Conservation (phyloP, 1,139 yeast genomes). For the Lodderomyces orthopsilosis region DNA sequence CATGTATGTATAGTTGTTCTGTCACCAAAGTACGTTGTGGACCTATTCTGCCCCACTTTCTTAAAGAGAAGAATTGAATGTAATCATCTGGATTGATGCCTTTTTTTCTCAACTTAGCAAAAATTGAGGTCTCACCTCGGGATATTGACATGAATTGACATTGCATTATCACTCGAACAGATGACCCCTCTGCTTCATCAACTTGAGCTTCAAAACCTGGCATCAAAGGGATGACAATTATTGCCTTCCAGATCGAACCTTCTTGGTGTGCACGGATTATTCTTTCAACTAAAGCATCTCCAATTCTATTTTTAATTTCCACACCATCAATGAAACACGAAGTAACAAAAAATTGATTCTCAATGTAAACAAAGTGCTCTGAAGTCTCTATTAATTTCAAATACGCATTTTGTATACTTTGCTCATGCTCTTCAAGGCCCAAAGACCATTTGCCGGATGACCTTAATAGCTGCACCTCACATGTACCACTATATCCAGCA, state of each 20-base stretch:
- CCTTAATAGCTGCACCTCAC: conserved; percentile 86
- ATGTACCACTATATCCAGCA: conserved; percentile 74
- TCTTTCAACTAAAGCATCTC: conserved; percentile 95
- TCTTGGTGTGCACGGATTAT: conserved; percentile 83
- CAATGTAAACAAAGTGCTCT: conserved; percentile 90
- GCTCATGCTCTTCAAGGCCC: conserved; percentile 81
- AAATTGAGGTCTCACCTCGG: conserved; percentile 86
- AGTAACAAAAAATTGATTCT: conserved; percentile 90
- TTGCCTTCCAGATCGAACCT: conserved; percentile 82
- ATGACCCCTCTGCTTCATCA: conserved; percentile 89
- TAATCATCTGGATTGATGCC: conserved; percentile 90
- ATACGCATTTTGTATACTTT: conserved; percentile 91
- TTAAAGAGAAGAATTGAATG: conserved; percentile 84
- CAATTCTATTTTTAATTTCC: conserved; percentile 82
- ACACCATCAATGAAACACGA: conserved; percentile 85
- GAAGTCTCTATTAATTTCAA: conserved; percentile 86
- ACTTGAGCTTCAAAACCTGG: conserved; percentile 97
- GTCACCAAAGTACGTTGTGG: conserved; percentile 71
- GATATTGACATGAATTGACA: conserved; percentile 94
- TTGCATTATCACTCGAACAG: conserved; percentile 94
- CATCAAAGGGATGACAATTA: conserved; percentile 89
- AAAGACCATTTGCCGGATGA: conserved; percentile 93
- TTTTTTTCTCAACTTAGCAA: conserved; percentile 70
- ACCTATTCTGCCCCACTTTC: conserved; percentile 96
- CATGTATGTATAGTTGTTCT: conserved; percentile 92